Conservation (phyloP, 148 eudicot species). For the Rheum nobile region DNA sequence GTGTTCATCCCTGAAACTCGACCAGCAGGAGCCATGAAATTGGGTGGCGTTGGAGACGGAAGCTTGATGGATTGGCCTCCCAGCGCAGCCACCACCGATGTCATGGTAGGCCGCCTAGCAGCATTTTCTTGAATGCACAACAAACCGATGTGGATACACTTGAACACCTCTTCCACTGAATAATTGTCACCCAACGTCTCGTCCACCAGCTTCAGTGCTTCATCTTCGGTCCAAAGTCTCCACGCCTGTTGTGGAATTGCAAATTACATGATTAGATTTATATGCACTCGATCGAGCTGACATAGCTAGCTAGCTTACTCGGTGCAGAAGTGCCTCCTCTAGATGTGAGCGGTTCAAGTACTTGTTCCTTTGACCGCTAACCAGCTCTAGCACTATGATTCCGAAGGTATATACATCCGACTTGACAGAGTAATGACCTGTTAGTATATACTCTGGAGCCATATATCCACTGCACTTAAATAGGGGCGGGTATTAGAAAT, state of each 20-base stretch:
- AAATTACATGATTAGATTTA: no score
- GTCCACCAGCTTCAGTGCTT: neutral
- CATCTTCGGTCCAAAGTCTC: neutral
- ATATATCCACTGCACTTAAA: slow-evolving; percentile 7
- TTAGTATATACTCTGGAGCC: slow-evolving; percentile 8
- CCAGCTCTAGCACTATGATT: slow-evolving; percentile 5
- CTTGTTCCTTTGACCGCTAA: slow-evolving; percentile 5
- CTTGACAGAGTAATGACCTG: slow-evolving; percentile 5
- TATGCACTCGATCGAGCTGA: no score
- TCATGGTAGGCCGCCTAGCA: slow-evolving; percentile 3
- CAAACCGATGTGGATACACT: slow-evolving; percentile 1
- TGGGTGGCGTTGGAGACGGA: slow-evolving; percentile 1
- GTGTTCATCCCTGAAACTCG: neutral
- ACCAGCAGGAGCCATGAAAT: neutral
- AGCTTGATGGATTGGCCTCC: neutral
- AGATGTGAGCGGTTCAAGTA: slow-evolving; percentile 7
- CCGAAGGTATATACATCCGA: slow-evolving; percentile 2
- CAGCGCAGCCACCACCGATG: slow-evolving; percentile 1
- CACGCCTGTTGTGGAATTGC: neutral
- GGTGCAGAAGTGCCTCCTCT: slow-evolving; percentile 1
- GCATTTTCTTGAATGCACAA: slow-evolving; percentile 7
- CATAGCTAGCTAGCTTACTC: neutral
- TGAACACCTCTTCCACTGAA: slow-evolving; percentile 1
- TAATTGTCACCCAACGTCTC: neutral
- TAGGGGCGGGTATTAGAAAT: neutral